Evolutionary conservation across 192 early-diverging fungal species (phyloP).

Genomic region (Umbelopsis ramanniana): DNA sequence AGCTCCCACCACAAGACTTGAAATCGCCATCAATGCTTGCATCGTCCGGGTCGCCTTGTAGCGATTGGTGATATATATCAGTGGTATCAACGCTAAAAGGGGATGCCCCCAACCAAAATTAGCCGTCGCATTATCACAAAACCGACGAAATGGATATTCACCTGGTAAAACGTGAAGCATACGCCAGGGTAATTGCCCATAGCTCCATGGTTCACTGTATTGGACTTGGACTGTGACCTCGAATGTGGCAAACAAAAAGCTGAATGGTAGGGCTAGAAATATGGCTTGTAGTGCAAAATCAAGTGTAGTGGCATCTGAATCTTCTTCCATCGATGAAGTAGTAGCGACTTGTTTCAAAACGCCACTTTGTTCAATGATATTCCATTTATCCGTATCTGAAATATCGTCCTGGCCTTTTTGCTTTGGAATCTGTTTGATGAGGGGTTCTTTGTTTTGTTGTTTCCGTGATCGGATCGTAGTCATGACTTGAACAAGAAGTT

Average conservation of each 20-base stretch:
- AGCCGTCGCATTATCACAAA: not conserved
- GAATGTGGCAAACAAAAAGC: conserved; percentile 39
- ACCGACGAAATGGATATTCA: conserved; percentile 5
- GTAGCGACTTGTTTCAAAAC: conserved; percentile 34
- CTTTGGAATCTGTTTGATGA: conserved; percentile 27
- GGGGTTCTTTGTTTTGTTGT: conserved; percentile 22
- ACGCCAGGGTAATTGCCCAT: conserved; percentile 5
- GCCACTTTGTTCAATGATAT: conserved; percentile 41
- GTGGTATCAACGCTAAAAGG: conserved; percentile 51
- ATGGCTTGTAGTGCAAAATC: conserved; percentile 43
- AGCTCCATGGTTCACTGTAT: conserved; percentile 39
- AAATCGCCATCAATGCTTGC: conserved; percentile 53
- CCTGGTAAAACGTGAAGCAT: conserved; percentile 35
- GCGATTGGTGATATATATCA: conserved; percentile 65
- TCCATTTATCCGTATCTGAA: conserved; percentile 38
- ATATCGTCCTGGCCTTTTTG: conserved; percentile 25
- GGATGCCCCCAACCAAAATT: not conserved
- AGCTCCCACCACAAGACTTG: conserved; percentile 55
- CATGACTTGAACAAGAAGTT: conserved; percentile 14
- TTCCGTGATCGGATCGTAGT: conserved; percentile 5
- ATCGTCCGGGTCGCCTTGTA: conserved; percentile 50
- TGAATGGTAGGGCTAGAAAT: conserved; percentile 40
- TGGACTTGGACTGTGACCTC: conserved; percentile 45
- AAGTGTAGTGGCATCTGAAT: conserved; percentile 3
- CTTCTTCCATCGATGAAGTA: conserved; percentile 2